Evolutionary conservation across 2,329 filamentous ascomycete species (phyloP).

Genomic region (Fusarium avenaceum): DNA sequence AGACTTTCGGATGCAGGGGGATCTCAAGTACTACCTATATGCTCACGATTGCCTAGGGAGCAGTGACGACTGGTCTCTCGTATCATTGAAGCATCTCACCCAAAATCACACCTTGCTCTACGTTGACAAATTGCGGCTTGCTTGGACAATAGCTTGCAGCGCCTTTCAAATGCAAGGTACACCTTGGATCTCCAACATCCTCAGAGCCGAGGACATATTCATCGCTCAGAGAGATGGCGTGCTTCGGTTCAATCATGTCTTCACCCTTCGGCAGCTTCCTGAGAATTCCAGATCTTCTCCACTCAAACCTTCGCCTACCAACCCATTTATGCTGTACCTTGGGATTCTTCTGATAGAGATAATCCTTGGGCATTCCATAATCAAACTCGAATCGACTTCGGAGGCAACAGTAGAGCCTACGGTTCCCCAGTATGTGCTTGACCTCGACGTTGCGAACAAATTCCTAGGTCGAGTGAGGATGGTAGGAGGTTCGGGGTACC

Average conservation of each 20-base stretch:
- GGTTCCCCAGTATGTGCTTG: not conserved
- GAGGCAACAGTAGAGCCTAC: rapidly evolving
- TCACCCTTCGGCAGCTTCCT: slow-evolving; percentile 6
- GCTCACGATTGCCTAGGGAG: not conserved
- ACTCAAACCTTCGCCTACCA: not conserved
- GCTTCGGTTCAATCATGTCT: not conserved
- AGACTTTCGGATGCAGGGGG: rapidly evolving
- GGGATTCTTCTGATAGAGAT: slow-evolving; percentile 3
- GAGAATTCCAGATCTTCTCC: not conserved
- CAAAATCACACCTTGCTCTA: not conserved
- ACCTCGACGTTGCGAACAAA: slow-evolving; percentile 1
- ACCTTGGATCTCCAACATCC: slow-evolving; percentile 1
- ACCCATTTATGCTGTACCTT: slow-evolving; percentile 2
- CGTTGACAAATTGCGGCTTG: not conserved
- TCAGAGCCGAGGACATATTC: not conserved
- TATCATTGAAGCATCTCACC: not conserved
- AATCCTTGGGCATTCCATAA: slow-evolving; percentile 1
- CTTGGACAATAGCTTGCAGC: not conserved
- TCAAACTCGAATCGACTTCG: rapidly evolving
- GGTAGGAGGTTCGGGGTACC: not conserved
- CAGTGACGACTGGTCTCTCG: not conserved
- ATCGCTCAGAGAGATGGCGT: not conserved
- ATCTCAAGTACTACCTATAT: not conserved
- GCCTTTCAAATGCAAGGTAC: slow-evolving; percentile 5
- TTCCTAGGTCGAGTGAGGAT: slow-evolving; percentile 14